These are phyloP conservation scores for Vanderwaltozyma tropicalis DNA, from an alignment of 805 yeast species.

Conservation along the genomic window DNA sequence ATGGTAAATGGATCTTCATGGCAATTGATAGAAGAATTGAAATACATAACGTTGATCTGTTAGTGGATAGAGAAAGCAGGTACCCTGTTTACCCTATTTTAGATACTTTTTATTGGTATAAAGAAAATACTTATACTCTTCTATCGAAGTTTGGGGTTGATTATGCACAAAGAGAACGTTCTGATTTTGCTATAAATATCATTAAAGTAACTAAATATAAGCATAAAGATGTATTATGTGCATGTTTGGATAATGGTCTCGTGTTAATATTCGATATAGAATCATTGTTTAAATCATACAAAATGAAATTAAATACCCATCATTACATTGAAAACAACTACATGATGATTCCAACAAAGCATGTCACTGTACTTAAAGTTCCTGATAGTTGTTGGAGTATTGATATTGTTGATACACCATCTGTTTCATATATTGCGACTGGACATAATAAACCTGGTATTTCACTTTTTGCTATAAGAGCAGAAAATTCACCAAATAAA, in stretches of 20 bases:
- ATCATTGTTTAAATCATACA: slow-evolving; percentile 18
- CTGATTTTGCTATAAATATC: slow-evolving; percentile 16
- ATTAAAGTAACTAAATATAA: slow-evolving; percentile 32
- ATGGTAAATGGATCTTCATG: slow-evolving; percentile 7
- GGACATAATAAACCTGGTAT: slow-evolving; percentile 19
- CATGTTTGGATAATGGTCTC: slow-evolving; percentile 48
- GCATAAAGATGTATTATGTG: slow-evolving; percentile 35
- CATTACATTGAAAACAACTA: neutral
- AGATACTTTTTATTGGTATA: no score
- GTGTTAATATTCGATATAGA: slow-evolving; percentile 32
- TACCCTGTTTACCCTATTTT: no score
- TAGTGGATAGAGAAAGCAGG: neutral
- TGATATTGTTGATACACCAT: slow-evolving; percentile 8
- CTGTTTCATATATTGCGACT: slow-evolving; percentile 9
- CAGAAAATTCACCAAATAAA: neutral
- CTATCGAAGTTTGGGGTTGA: no score
- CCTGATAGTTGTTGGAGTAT: slow-evolving; percentile 19
- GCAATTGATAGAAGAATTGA: slow-evolving; percentile 5
- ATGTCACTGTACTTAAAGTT: slow-evolving; percentile 6
- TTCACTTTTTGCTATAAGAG: slow-evolving; percentile 8
- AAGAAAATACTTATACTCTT: no score
- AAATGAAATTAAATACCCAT: neutral
- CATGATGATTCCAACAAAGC: no score
- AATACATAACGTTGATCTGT: slow-evolving; percentile 6
- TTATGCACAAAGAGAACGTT: neutral